Evolutionary conservation across 1,284 basidiomycete genomes (phyloP).

Genomic region (Takashimella koratensis): DNA sequence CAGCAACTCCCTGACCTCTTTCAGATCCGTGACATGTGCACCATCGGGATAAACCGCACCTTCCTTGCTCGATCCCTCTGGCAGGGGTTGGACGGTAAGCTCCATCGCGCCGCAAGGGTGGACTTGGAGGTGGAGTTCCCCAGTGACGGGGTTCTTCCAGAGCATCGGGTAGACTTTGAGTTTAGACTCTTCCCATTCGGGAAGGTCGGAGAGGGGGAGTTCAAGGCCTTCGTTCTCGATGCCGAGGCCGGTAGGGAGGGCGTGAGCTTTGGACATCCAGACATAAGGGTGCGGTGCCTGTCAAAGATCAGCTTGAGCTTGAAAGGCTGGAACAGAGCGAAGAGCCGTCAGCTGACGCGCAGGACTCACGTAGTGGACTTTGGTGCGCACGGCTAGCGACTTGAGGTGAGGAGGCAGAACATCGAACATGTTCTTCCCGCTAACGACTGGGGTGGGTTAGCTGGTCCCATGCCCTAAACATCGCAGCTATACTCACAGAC

Average conservation of each 20-base stretch:
- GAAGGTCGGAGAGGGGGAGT: slow-evolving; percentile 61
- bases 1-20: slow-evolving; percentile 64
- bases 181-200: slow-evolving; percentile 67
- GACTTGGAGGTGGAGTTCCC: slow-evolving; percentile 69
- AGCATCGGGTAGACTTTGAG: slow-evolving; percentile 66
- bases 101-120: slow-evolving; percentile 63
- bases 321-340: not conserved
- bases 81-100: slow-evolving; percentile 62
- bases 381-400: slow-evolving; percentile 73
- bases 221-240: slow-evolving; percentile 73
- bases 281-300: slow-evolving; percentile 70
- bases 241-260: slow-evolving; percentile 69
- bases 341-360: no score
- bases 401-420: slow-evolving; percentile 69
- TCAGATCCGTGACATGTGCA: slow-evolving; percentile 64
- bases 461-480: no score
- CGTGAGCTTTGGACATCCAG: slow-evolving; percentile 75
- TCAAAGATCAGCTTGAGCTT: not conserved
- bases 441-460: slow-evolving; percentile 51
- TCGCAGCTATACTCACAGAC: slow-evolving; percentile 62
- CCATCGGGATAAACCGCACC: slow-evolving; percentile 66
- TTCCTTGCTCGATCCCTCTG: slow-evolving; percentile 52
- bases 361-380: slow-evolving; percentile 57
- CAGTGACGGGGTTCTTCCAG: slow-evolving; percentile 82
- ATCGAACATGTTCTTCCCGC: slow-evolving; percentile 80